Percentiles rank a stretch among this genome's conserved stretches.
phyloP scores from a whole-genome alignment of 805 yeast species.

The Kregervanrija delftensis region DNA sequence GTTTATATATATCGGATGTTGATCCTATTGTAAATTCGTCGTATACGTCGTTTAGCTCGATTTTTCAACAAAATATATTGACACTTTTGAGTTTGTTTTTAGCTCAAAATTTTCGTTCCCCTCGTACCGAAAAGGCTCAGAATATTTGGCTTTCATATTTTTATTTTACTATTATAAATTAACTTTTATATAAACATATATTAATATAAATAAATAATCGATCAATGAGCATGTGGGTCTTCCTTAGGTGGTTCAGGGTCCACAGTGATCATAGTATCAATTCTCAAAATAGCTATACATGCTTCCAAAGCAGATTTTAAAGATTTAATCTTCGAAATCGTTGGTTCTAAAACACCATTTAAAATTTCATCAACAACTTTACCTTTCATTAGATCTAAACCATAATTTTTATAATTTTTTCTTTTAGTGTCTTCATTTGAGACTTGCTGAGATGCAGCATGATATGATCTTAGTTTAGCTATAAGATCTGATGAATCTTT shows the following conservation, averaged over 20 bases:
- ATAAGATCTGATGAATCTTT: conserved; percentile 93
- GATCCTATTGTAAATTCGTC: not conserved
- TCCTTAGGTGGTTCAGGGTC: conserved; percentile 93
- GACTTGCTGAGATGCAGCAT: conserved; percentile 89
- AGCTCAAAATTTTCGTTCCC: conserved; percentile 3
- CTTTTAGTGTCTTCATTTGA: conserved; percentile 77
- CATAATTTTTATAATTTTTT: conserved; percentile 82
- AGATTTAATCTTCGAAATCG: conserved; percentile 85
- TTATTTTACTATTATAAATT: not conserved
- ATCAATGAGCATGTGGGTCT: conserved; percentile 79
- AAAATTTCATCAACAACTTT: conserved; percentile 80
- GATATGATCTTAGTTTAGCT: conserved; percentile 93
- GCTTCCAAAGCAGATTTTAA: conserved; percentile 97
- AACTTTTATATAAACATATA: not conserved
- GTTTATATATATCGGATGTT: not conserved
- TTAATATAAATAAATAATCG: not conserved
- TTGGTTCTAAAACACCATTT: conserved; percentile 92
- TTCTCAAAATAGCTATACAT: conserved; percentile 92
- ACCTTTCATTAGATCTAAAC: conserved; percentile 86
- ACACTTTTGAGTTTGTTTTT: not conserved
- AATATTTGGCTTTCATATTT: not conserved
- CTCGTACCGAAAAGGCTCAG: conserved; percentile 8
- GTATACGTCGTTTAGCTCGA: not conserved
- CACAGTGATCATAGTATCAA: conserved; percentile 96
- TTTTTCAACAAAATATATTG: not conserved